These are phyloP conservation scores for Metahyphopichia silvanorum DNA, from an alignment of 805 yeast species.

Conservation along the genomic window DNA sequence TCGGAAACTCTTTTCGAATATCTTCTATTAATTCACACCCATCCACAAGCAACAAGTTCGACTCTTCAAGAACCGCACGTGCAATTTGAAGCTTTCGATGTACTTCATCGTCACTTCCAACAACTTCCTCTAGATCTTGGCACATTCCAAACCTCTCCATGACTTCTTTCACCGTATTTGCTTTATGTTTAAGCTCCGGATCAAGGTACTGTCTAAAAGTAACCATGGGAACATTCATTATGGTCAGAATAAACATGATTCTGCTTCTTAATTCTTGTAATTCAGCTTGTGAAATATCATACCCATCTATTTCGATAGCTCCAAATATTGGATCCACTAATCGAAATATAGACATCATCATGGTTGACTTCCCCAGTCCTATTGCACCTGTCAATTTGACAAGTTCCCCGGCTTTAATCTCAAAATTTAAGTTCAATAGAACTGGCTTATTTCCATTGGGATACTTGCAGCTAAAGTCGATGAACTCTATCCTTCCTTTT, in stretches of 20 bases:
- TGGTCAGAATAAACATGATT: slow-evolving; percentile 67
- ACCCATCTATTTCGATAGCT: slow-evolving; percentile 40
- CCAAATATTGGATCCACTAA: slow-evolving; percentile 40
- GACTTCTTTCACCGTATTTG: slow-evolving; percentile 60
- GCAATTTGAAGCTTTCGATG: too few relatives aligned
- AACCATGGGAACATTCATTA: slow-evolving; percentile 61
- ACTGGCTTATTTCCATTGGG: slow-evolving; percentile 67
- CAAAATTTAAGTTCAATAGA: slow-evolving; percentile 39
- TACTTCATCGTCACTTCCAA: too few relatives aligned
- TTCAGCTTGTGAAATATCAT: slow-evolving; percentile 42
- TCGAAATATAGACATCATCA: slow-evolving; percentile 49
- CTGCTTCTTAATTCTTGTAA: slow-evolving; percentile 40
- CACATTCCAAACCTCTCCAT: slow-evolving; percentile 73
- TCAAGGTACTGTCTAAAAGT: slow-evolving; percentile 70
- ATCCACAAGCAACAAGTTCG: too few relatives aligned
- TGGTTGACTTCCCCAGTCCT: slow-evolving; percentile 85
- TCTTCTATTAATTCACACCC: too few relatives aligned
- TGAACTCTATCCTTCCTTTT: slow-evolving; percentile 59
- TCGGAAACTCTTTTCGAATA: too few relatives aligned
- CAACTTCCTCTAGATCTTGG: too few relatives aligned
- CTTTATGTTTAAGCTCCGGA: slow-evolving; percentile 59
- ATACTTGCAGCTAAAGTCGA: slow-evolving; percentile 71
- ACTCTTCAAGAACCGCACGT: too few relatives aligned
- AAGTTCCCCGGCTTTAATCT: slow-evolving; percentile 40
- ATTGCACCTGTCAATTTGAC: slow-evolving; percentile 73